phyloP scores from a whole-genome alignment of 495 filamentous ascomycete species.

The Cladorrhinum samala region DNA sequence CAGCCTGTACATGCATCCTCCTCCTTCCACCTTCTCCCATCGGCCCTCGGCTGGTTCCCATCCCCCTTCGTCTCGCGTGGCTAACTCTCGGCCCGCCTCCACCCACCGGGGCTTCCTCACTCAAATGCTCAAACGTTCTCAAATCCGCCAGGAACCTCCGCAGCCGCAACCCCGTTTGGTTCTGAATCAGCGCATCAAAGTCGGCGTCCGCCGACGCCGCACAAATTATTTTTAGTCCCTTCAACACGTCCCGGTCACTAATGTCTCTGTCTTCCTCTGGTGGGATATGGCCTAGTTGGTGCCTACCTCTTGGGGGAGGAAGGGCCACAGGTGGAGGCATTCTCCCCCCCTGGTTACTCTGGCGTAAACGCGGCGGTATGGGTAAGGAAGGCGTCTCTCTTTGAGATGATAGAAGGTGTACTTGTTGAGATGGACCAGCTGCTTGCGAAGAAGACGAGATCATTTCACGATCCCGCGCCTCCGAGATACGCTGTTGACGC shows the following conservation, averaged over 20 bases:
- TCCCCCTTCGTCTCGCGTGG: background rate
- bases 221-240: conserved; percentile 42
- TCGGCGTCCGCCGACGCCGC: conserved; percentile 42
- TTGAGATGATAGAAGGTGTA: too few species aligned
- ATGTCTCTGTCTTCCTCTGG: conserved; percentile 29
- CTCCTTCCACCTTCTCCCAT: background rate
- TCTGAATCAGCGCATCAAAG: conserved; percentile 38
- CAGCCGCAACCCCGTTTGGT: conserved; percentile 39
- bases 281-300: background rate
- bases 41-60: background rate
- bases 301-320: background rate
- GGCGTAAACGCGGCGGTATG: background rate
- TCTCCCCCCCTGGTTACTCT: background rate
- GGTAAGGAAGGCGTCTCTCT: background rate
- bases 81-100: background rate
- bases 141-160: conserved; percentile 43
- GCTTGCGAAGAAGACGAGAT: too few species aligned
- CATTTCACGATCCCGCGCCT: background rate
- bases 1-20: conserved; percentile 1
- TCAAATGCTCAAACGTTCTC: conserved; percentile 36
- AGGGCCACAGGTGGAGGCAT: background rate
- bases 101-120: conserved; percentile 7
- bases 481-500: conserved; percentile 12
- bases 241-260: conserved; percentile 38
- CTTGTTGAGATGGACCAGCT: too few species aligned